These are phyloP conservation scores for Barbarea vulgaris DNA, from an alignment of 345 rosid species.

Conservation along the genomic window DNA sequence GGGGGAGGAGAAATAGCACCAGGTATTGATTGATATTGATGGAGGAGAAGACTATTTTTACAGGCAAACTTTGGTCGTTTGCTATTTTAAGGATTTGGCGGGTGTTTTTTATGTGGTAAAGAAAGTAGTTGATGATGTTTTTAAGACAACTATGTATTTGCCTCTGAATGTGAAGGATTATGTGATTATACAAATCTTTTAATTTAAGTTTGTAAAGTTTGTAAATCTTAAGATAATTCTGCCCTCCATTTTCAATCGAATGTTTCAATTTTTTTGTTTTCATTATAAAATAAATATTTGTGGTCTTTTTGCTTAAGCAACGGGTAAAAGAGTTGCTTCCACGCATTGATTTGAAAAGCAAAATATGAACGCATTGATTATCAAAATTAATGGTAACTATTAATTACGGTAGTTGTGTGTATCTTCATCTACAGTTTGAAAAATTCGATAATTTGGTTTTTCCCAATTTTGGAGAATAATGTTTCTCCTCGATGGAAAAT, in stretches of 20 bases:
- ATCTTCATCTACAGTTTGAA: neutral
- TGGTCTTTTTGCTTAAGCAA: slow-evolving; percentile 1
- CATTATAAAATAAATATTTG: neutral
- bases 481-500: neutral
- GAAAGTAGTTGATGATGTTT: slow-evolving; percentile 18
- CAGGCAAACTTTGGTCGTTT: slow-evolving; percentile 40
- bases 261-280: neutral
- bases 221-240: too few relatives aligned
- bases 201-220: too few relatives aligned
- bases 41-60: slow-evolving; percentile 18
- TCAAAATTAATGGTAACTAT: neutral
- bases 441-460: neutral
- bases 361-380: neutral
- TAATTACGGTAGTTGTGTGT: neutral
- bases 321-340: slow-evolving; percentile 7
- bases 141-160: slow-evolving; percentile 18
- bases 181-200: slow-evolving; percentile 28
- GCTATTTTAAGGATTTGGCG: slow-evolving; percentile 34
- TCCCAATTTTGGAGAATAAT: slow-evolving; percentile 6
- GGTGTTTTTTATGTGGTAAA: slow-evolving; percentile 10
- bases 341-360: slow-evolving; percentile 4
- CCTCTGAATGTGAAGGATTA: slow-evolving; percentile 1
- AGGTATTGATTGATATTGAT: slow-evolving; percentile 50
- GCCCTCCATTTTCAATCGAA: too few relatives aligned
- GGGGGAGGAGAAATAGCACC: slow-evolving; percentile 94